Base-by-base conservation (phyloP, 805 yeast genomes). In the Saccharomycopsis lassenensis region DNA sequence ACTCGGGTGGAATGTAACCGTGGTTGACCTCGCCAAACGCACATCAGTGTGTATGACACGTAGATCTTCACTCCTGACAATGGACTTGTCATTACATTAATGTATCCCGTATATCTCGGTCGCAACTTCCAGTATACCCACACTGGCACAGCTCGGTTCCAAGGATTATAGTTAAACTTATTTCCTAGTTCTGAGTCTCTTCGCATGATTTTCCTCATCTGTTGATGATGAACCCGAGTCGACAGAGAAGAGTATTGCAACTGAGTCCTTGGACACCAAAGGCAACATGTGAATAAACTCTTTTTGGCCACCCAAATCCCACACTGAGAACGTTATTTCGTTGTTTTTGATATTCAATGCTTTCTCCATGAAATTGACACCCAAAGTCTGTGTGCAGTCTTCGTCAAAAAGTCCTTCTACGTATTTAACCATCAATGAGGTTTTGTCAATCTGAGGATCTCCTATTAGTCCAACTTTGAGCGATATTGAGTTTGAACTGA, bases 231-330 rank as follows among this genome's bases (percentile, higher is more conserved):
- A n/a, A n/a, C n/a, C n/a, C 41, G 91, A 61, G 57, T 89, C 97
- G 63, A 81, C 91, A 77, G 83, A 75, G 50, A 87, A 86, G 29
- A 89, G 63, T 18, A 89, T 74, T 1, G 95, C 94, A 10, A 86
- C 91, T 0, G 97, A 91, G 44, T 87, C 96, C 46, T 80, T 76
- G 11, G 93, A 79, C 10, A 89, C 95, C 39, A 89, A 63, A 16
- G 96, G 95, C 26, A 91, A 63, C 98, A 89, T 89, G 55, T 89
- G 89, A 37, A 86, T 83, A 58, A 85, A 89, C 56, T 91, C 96
- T 35, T 83, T 71, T 49, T 87, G 94, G 1, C 98, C 98, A 17
- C 98, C 98, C 8, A 89, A 61, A 57, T 89, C 98, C 94, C 95
- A 89, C 22, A 89, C 78, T 16, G 91, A 77, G 53, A 89, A 89